Conservation (phyloP, 2,329 filamentous ascomycete species). For the Aspergillus candidus region DNA sequence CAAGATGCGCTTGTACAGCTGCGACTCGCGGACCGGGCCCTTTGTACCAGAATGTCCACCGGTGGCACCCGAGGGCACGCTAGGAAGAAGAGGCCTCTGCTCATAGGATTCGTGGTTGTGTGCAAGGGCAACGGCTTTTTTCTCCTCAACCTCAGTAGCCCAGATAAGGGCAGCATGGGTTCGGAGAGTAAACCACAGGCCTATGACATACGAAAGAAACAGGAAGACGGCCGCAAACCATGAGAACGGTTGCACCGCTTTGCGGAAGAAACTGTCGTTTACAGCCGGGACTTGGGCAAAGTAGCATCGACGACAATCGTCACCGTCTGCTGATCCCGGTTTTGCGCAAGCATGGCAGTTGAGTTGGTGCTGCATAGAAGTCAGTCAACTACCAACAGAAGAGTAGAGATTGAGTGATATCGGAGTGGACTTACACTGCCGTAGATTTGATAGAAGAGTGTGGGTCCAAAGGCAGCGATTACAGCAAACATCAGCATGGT, state of each 20-base stretch:
- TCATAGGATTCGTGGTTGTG: conserved; percentile 30
- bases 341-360: conserved; percentile 66
- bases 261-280: conserved; percentile 79
- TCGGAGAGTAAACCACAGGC: conserved; percentile 88
- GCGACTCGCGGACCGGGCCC: conserved; percentile 74
- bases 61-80: conserved; percentile 24
- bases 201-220: conserved; percentile 89
- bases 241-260: conserved; percentile 89
- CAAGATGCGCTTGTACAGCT: conserved; percentile 87
- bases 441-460: conserved; percentile 97
- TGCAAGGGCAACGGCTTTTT: conserved; percentile 46
- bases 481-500: conserved; percentile 97
- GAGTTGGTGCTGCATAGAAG: conserved; percentile 66
- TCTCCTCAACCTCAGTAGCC: conserved; percentile 78
- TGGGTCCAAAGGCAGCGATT: conserved; percentile 91
- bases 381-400: conserved; percentile 5
- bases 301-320: conserved; percentile 80
- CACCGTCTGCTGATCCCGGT: conserved; percentile 41
- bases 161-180: conserved; percentile 97
- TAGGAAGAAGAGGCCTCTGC: conserved; percentile 26
- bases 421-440: conserved; percentile 59
- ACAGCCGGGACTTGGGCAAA: conserved; percentile 83
- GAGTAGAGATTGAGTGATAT: neutral
- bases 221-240: conserved; percentile 79
- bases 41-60: conserved; percentile 45